A percentile compares a stretch with the other conserved stretches of the same genome.
These are phyloP conservation scores for Hyphopichia khmerensis DNA, from an alignment of 1,139 yeast genomes.

Conservation along the genomic window DNA sequence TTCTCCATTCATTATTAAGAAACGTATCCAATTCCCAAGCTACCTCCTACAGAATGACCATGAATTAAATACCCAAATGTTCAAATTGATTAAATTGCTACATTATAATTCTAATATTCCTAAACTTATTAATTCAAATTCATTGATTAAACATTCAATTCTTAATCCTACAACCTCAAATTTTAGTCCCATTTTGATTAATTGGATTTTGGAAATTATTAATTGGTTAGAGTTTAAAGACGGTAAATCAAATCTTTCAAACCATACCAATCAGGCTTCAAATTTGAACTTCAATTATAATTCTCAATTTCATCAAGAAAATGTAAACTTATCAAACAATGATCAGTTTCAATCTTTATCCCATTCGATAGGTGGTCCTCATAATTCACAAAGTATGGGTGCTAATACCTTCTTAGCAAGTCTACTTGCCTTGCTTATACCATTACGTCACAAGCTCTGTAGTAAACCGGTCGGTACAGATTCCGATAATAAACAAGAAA, in stretches of 20 bases:
- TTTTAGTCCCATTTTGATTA: slow-evolving; percentile 30
- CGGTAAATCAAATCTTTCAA: slow-evolving; percentile 26
- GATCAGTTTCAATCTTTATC: neutral
- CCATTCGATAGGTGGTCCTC: neutral
- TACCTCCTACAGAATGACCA: slow-evolving; percentile 40
- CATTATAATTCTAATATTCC: slow-evolving; percentile 47
- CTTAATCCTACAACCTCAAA: slow-evolving; percentile 7
- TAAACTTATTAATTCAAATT: slow-evolving; percentile 39
- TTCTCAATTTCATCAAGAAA: slow-evolving; percentile 7
- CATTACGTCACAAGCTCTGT: slow-evolving; percentile 35
- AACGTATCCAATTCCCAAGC: slow-evolving; percentile 39
- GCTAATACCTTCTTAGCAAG: slow-evolving; percentile 42
- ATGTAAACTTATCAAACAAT: neutral
- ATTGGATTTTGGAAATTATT: slow-evolving; percentile 57
- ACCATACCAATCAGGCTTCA: neutral
- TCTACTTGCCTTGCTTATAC: slow-evolving; percentile 43
- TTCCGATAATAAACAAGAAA: slow-evolving; percentile 5
- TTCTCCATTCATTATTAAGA: slow-evolving; percentile 31
- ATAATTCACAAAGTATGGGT: neutral
- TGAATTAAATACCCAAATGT: slow-evolving; percentile 37
- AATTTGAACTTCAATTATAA: slow-evolving; percentile 7
- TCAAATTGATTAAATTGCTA: slow-evolving; percentile 36
- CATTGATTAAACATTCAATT: slow-evolving; percentile 25
- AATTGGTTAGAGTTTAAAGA: slow-evolving; percentile 66
- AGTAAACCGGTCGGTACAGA: slow-evolving; percentile 28